Evolutionary conservation across 2,329 filamentous ascomycete genomes (phyloP).

Genomic region (Clonostachys rosea): DNA sequence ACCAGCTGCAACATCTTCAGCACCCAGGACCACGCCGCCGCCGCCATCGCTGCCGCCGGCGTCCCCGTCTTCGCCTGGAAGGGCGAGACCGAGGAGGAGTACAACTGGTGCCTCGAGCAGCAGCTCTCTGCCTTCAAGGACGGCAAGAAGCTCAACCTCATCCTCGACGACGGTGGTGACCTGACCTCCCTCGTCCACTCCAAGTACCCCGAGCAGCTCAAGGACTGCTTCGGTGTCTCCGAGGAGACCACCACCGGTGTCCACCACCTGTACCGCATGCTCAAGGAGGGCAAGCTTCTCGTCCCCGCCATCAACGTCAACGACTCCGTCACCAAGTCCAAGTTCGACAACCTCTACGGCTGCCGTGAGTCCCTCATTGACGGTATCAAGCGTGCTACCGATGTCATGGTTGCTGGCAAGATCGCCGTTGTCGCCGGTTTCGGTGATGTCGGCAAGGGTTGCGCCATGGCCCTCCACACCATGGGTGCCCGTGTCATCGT

Average conservation of each 20-base stretch:
- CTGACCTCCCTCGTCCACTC: slow-evolving; percentile 92
- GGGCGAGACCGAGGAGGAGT: slow-evolving; percentile 98
- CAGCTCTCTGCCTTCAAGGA: slow-evolving; percentile 97
- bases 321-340: slow-evolving; percentile 99
- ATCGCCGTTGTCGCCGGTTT: slow-evolving; percentile 95
- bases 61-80: slow-evolving; percentile 79
- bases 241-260: slow-evolving; percentile 99
- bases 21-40: slow-evolving; percentile 96
- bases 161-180: slow-evolving; percentile 98
- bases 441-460: slow-evolving; percentile 99
- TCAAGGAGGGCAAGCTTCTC: slow-evolving; percentile 85
- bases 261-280: slow-evolving; percentile 98
- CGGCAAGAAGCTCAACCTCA: slow-evolving; percentile 93
- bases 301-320: slow-evolving; percentile 99
- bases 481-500: slow-evolving; percentile 97
- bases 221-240: slow-evolving; percentile 96
- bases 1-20: slow-evolving; percentile 99
- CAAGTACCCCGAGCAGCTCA: slow-evolving; percentile 98
- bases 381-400: slow-evolving; percentile 99
- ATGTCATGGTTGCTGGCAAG: slow-evolving; percentile 99
- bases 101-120: slow-evolving; percentile 99
- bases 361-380: slow-evolving; percentile 98
- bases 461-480: slow-evolving; percentile 88
- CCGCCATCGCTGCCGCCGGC: slow-evolving; percentile 90
- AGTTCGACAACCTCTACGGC: slow-evolving; percentile 99